These are phyloP conservation scores for Daedalea quercina DNA, from an alignment of 768 basidiomycete species.

Conservation along the genomic window DNA sequence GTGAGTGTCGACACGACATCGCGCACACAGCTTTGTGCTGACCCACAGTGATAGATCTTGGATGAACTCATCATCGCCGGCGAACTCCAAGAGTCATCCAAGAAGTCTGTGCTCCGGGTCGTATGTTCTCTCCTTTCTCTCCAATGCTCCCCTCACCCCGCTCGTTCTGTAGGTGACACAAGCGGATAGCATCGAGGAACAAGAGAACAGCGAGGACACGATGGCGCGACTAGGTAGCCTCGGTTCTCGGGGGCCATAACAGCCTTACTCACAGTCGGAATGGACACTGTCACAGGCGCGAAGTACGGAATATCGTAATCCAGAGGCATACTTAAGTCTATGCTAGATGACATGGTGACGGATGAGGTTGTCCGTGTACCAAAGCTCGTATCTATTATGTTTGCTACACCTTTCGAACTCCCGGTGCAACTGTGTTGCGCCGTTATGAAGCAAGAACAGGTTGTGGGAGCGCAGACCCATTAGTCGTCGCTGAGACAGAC, in stretches of 20 bases:
- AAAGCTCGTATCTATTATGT: no score
- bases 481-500: neutral
- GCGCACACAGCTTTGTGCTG: neutral
- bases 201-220: conserved; percentile 78
- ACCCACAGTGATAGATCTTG: conserved; percentile 50
- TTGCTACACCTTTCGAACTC: no score
- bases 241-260: conserved; percentile 47
- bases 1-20: conserved; percentile 31
- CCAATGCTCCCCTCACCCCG: neutral
- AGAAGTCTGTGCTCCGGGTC: conserved; percentile 58
- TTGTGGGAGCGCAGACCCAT: no score
- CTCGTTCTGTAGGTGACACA: conserved; percentile 63
- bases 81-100: conserved; percentile 90
- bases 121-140: conserved; percentile 24
- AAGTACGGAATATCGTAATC: no score
- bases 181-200: conserved; percentile 78
- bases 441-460: no score
- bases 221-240: conserved; percentile 53
- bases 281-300: no score
- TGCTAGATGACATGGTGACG: neutral
- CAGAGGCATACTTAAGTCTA: no score
- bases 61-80: conserved; percentile 93
- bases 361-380: neutral
- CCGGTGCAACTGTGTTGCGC: no score
- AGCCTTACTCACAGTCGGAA: neutral